Evolutionary conservation across 31 red algal genomes (phyloP).

Genomic region (Endocladia muricata): DNA sequence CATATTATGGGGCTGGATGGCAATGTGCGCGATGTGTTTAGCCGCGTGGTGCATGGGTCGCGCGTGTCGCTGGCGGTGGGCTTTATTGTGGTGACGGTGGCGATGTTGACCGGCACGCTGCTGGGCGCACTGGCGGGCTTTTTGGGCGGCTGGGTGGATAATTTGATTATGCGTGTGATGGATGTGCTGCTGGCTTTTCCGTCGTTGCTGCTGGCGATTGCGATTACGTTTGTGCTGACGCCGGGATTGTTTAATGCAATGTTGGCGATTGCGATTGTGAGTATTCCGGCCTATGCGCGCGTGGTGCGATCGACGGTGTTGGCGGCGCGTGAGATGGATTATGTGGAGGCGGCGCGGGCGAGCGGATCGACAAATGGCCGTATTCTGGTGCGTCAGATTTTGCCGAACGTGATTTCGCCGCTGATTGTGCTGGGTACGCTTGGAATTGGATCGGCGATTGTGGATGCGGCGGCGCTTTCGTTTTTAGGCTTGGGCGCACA

Average conservation of each 20-base stretch:
- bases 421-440: not conserved
- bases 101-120: not conserved
- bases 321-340: not conserved
- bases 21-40: not conserved
- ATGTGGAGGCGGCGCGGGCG: constrained; percentile 5
- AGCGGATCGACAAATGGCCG: not conserved
- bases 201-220: not conserved
- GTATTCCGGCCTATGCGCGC: not conserved
- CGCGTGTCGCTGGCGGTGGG: not conserved
- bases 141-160: constrained; percentile 5
- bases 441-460: not conserved
- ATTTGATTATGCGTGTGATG: not conserved
- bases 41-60: not conserved
- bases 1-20: not conserved
- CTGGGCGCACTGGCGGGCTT: not conserved
- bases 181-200: constrained; percentile 4
- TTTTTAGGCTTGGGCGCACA: constrained; percentile 12
- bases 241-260: not conserved
- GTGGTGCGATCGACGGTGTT: not conserved
- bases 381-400: constrained; percentile 18
- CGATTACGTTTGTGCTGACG: not conserved
- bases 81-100: not conserved
- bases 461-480: not conserved
- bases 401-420: constrained; percentile 16
- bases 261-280: not conserved